Evolutionary conservation across 116 monocot genomes (phyloP), one percentile per base, ranked within the genome.

Genomic region (Thalassia testudinum): DNA sequence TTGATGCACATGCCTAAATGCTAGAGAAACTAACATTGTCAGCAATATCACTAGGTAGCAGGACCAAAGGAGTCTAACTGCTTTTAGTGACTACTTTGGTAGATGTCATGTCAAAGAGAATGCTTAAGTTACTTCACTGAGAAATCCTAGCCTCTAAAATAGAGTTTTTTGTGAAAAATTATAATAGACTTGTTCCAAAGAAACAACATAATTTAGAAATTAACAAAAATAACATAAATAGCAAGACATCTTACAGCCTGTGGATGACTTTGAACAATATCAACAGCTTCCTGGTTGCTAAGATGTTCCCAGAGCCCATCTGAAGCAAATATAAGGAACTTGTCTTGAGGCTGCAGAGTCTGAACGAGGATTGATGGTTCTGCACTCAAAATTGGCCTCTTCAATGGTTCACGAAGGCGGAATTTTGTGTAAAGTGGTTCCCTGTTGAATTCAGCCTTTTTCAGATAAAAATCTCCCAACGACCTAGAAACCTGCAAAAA

Each of bases 281-380:
- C 72, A 34, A 80, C 71, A 23, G 75, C 80, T 71, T 75, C 75
- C 58, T 80, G 80, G 62, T 80, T 80, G 68, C 61, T 75, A 59
- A 80, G 67, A 58, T 80, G 80, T 49, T 80, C 80, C 80, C 80
- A 80, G 12, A 80, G 60, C 42, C 80, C 80, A 72, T 80, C 79
- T 52, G 79, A 79, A 54, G 79, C 79, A 70, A 74, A 79, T 70
- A 79, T 79, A 48, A 79, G 44, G 56, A 79, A 79, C 26, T 67
- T 59, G 56, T 79, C 79, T 22, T 66, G 64, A 38, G 70, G 68
- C 47, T 67, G 75, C 44, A 79, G 47, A 42, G 54, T 66, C 16
- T 67, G 74, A 14, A 67, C 57, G 47, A 59, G 57, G 18, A 75
- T 74, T 48, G 79, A 71, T 49, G 79, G 79, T 61, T 79, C 79